Percentiles rank a stretch among this genome's conserved stretches.
These are phyloP conservation scores for Hippophae rhamnoides DNA, from an alignment of 306 rosid species.

Conservation along the genomic window DNA sequence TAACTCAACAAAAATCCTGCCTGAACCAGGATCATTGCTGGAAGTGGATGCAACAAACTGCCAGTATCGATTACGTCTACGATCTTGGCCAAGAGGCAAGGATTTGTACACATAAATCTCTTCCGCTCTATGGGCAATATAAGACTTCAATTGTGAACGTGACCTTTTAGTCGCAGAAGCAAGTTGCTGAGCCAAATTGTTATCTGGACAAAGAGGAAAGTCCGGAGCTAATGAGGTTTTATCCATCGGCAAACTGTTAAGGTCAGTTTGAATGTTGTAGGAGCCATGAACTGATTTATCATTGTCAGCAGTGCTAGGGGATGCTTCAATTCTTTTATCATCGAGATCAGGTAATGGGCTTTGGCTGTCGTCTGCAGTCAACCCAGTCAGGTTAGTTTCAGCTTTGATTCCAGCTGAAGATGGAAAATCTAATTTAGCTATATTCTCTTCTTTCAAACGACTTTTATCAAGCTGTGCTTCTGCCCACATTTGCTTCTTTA, in stretches of 20 bases:
- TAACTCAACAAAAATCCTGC: constrained; percentile 79
- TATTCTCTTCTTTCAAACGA: constrained; percentile 70
- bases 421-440: constrained; percentile 50
- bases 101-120: constrained; percentile 94
- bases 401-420: constrained; percentile 42
- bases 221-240: constrained; percentile 48
- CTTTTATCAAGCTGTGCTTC: constrained; percentile 94
- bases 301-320: constrained; percentile 56
- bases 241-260: constrained; percentile 35
- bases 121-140: constrained; percentile 83
- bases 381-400: constrained; percentile 47
- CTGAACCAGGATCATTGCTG: constrained; percentile 94
- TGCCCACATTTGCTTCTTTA: constrained; percentile 99
- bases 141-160: constrained; percentile 88
- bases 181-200: constrained; percentile 52
- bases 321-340: constrained; percentile 44
- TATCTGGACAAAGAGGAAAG: constrained; percentile 52
- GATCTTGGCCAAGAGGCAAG: constrained; percentile 98
- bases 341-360: constrained; percentile 68
- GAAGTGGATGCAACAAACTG: constrained; percentile 93
- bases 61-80: constrained; percentile 94
- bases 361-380: constrained; percentile 55
- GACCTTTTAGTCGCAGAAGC: constrained; percentile 85
- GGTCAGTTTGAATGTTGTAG: constrained; percentile 26
- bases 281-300: constrained; percentile 35